Conservation (phyloP, 2,329 filamentous ascomycete species). For the Incumbomyces delicatus region DNA sequence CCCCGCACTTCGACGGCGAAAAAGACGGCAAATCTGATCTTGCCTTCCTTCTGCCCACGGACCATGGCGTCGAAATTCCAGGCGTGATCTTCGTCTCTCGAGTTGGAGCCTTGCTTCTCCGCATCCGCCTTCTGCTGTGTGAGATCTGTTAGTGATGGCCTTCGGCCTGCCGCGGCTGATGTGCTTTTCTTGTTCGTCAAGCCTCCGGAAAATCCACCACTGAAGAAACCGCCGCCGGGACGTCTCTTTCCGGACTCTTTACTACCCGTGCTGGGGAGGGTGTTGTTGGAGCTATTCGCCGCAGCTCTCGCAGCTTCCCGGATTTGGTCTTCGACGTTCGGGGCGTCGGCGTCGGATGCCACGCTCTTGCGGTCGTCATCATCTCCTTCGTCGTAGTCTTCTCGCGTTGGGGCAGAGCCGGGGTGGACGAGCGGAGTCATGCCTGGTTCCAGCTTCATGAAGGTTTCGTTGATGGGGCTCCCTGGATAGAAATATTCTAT, state of each 20-base stretch:
- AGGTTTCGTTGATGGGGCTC: slow-evolving; percentile 54
- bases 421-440: slow-evolving; percentile 52
- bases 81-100: slow-evolving; percentile 4
- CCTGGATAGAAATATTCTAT: slow-evolving; percentile 79
- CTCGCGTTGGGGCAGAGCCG: slow-evolving; percentile 20
- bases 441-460: slow-evolving; percentile 73
- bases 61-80: slow-evolving; percentile 10
- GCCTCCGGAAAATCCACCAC: background rate
- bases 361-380: slow-evolving; percentile 10
- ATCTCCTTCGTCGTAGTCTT: slow-evolving; percentile 15
- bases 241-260: background rate
- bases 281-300: background rate
- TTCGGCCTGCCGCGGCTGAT: background rate
- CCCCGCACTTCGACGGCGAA: slow-evolving; percentile 65
- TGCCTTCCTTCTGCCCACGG: slow-evolving; percentile 27
- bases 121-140: background rate
- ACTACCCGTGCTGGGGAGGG: background rate
- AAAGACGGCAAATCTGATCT: slow-evolving; percentile 67
- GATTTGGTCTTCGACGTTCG: slow-evolving; percentile 6
- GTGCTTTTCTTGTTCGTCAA: background rate
- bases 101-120: background rate
- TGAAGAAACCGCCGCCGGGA: background rate
- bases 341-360: slow-evolving; percentile 11
- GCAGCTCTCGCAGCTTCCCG: slow-evolving; percentile 4
- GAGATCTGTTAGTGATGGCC: background rate